These are phyloP conservation scores for Aspergillus sp. DNA, from an alignment of 2,329 filamentous ascomycete genomes.

Conservation along the genomic window DNA sequence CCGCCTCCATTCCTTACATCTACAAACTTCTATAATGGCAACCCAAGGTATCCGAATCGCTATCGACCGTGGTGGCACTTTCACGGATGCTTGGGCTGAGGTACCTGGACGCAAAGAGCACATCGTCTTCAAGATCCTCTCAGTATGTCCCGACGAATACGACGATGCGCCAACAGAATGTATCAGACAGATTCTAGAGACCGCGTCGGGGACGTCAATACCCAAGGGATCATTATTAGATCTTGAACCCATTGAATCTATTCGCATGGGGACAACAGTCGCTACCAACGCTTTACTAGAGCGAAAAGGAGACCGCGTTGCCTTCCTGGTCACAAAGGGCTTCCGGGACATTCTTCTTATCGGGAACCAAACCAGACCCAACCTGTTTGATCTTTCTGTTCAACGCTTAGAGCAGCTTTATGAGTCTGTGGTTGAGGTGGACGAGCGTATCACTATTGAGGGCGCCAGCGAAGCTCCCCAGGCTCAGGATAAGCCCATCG, in stretches of 20 bases:
- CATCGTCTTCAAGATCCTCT: slow-evolving; percentile 14
- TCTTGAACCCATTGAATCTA: slow-evolving; percentile 40
- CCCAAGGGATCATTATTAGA: slow-evolving; percentile 10
- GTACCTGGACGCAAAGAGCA: slow-evolving; percentile 10
- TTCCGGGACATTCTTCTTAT: slow-evolving; percentile 83
- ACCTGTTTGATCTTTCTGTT: slow-evolving; percentile 84
- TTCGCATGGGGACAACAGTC: slow-evolving; percentile 89
- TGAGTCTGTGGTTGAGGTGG: slow-evolving; percentile 24
- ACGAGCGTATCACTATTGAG: slow-evolving; percentile 48
- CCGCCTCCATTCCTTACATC: background rate
- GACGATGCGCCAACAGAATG: slow-evolving; percentile 14
- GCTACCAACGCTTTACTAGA: slow-evolving; percentile 74
- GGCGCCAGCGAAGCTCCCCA: slow-evolving; percentile 24
- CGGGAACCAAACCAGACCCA: slow-evolving; percentile 80
- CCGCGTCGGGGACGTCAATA: slow-evolving; percentile 5
- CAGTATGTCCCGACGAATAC: slow-evolving; percentile 12
- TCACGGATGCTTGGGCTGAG: slow-evolving; percentile 10
- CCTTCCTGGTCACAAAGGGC: slow-evolving; percentile 63
- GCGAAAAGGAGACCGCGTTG: slow-evolving; percentile 22
- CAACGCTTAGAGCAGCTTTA: slow-evolving; percentile 64
- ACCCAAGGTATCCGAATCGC: slow-evolving; percentile 12
- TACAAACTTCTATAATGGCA: slow-evolving; percentile 2
- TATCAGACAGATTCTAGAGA: slow-evolving; percentile 13
- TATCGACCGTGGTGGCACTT: slow-evolving; percentile 13
- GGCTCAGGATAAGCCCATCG: slow-evolving; percentile 15